Base-by-base conservation (phyloP, 2,329 filamentous ascomycete genomes). In the Pseudogymnoascus sp. region DNA sequence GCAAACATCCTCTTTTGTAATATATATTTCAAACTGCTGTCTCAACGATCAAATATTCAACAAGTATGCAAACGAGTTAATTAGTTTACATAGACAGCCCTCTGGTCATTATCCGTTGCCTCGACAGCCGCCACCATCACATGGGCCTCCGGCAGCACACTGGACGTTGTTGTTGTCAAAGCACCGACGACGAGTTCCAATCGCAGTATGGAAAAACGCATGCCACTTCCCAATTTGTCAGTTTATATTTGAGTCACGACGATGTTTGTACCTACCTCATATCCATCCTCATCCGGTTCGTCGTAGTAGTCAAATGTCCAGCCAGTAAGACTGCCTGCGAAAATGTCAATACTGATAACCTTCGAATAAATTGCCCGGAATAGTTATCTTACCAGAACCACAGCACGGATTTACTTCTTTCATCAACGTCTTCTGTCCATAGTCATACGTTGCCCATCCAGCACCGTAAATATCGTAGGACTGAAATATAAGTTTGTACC, bases 221-320 rank as follows among this genome's bases (percentile, higher is more conserved):
- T 65, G 64, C 62, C 64, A 65, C 62, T 63, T 31, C 28, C 12
- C 24, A 35, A 22, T 33, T 6, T 14, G 37, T 28, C 14, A 28
- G 41, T 4, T 26, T 61, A 19, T 19, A 33, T 26, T 53, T 50
- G 22, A 41, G 10, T 19, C 19, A 40, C 7, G 10, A 28, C 16
- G 6, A 19, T 26, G 43, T 33, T 33, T 33, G 10, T 56, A 56
- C 26, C 46, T 63, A 63, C 62, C 56, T 65, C 62, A 60, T 65
- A 65, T 35, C 64, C 64, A 26, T 65, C 61, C 19, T 65, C 60
- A 62, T 65, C 64, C 8, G 62, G 64, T 53, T 65, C 16, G 60
- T 64, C 64, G 19, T 61, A 65, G 40, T 72, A 72, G 19, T 70
- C 61, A 61, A 73, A 73, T 63, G 64, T 70, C 69, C 68, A 73